These are phyloP conservation scores for Tylopilus vinaceipallidus DNA, from an alignment of 768 basidiomycete genomes.

Conservation along the genomic window DNA sequence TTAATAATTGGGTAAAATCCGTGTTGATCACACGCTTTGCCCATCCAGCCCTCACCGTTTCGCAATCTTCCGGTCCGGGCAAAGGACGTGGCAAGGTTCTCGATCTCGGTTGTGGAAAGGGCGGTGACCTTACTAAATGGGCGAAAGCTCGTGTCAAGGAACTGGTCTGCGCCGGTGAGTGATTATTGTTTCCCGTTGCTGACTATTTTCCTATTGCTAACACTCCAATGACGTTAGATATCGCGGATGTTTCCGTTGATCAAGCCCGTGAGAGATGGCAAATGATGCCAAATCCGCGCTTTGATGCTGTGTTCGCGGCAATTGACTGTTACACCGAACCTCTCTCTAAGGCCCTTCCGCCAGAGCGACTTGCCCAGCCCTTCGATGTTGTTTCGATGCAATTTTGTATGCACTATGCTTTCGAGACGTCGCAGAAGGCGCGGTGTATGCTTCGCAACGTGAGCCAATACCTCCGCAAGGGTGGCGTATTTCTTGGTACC, in stretches of 20 bases:
- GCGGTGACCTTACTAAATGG: constrained; percentile 97
- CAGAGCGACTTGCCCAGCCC: constrained; percentile 55
- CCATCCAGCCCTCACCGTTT: constrained; percentile 56
- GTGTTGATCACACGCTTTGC: constrained; percentile 92
- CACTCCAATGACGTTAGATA: constrained; percentile 51
- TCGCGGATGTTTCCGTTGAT: constrained; percentile 83
- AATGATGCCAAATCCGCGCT: constrained; percentile 48
- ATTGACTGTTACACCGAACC: constrained; percentile 85
- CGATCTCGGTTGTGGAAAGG: constrained; percentile 99
- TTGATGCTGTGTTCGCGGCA: constrained; percentile 79
- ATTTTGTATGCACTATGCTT: constrained; percentile 99
- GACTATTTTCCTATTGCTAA: background rate
- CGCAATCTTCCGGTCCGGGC: constrained; percentile 23
- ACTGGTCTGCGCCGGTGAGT: constrained; percentile 77
- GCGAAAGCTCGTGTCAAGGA: constrained; percentile 78
- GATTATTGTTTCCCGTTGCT: constrained; percentile 4
- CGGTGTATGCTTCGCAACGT: constrained; percentile 94
- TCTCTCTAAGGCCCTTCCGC: constrained; percentile 66
- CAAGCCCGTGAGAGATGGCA: constrained; percentile 82
- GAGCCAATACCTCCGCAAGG: constrained; percentile 68
- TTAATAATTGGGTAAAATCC: constrained; percentile 99
- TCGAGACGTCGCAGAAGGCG: constrained; percentile 85
- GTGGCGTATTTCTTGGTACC: constrained; percentile 96
- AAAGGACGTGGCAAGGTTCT: constrained; percentile 71
- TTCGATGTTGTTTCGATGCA: constrained; percentile 99